phyloP scores from a whole-genome alignment of 257 asterid species.

The Capsicum baccatum region DNA sequence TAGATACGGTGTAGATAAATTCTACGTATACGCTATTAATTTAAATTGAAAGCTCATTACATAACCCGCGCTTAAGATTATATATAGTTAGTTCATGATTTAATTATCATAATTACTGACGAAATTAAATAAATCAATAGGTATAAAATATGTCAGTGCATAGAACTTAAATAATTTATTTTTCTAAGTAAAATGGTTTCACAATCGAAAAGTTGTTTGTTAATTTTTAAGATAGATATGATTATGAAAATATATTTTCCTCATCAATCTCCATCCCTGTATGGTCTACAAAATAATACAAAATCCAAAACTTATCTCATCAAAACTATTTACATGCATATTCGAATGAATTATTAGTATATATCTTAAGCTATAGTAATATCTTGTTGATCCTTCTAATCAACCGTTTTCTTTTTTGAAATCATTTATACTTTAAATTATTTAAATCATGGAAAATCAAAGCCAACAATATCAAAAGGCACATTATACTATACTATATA shows the following conservation, averaged over 20 bases:
- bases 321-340: conserved; percentile 19
- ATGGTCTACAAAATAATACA: background rate
- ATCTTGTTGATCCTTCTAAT: background rate
- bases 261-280: too few species aligned
- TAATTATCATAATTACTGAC: too few species aligned
- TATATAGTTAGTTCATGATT: too few species aligned
- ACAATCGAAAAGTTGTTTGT: background rate
- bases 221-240: background rate
- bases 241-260: background rate
- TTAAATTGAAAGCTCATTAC: too few species aligned
- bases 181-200: background rate
- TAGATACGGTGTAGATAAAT: too few species aligned
- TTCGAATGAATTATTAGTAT: background rate
- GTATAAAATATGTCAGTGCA: too few species aligned
- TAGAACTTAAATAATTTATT: background rate
- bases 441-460: background rate
- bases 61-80: too few species aligned
- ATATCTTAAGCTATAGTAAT: background rate
- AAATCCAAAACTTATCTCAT: conserved; percentile 3
- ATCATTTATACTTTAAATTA: background rate
- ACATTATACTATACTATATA: background rate
- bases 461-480: too few species aligned
- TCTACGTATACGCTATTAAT: too few species aligned
- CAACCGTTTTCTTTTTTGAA: background rate
- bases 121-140: too few species aligned